Base-by-base conservation (phyloP, 495 filamentous ascomycete species). In the Penicillium paxilli region DNA sequence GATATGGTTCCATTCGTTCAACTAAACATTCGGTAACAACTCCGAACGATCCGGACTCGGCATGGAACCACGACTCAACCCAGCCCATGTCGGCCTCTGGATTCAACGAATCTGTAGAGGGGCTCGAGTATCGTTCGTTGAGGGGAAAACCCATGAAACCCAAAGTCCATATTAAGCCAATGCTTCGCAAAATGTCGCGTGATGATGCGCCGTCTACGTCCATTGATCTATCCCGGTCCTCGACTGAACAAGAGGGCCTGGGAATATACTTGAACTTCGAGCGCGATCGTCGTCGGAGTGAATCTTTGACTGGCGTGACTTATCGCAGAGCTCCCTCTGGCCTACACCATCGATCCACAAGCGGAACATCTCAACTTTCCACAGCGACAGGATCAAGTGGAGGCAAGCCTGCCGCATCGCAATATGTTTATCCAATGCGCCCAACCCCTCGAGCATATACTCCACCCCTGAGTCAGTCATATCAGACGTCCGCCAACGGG, bases 341-440 rank as follows among this genome's bases (percentile, higher is more conserved):
- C 24, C 59, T 68, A 48, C 83, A 85, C 52, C 61, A 73, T 54
- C 78, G 84, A 30, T 83, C 81, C 16, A 79, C 74, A 3, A 85
- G 82, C 56, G 80, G 77, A 46, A 74, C 75, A 4, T 84, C 83
- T 4, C 80, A 85, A 57, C 69, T 79, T 30, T 85, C 81, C 19
- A 63, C 58, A 3, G 76, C 72, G 1, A 70, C 70, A 3, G 72
- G 72, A 32, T 71, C 70, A n/a, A 83, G 79, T 58, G 72, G 71
- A 46, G 75, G 72, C 23, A 73, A 77, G 42, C 75, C 79, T 10
- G 73, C 72, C 20, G 40, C 40, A 24, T 72, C 74, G 26, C 77
- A 81, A 32, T 85, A 83, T 60, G 71, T 83, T 17, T 80, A 85
- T 60, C 80, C 83, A 3, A 79, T 85, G 80, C 80, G 81, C 26